Evolutionary conservation across 177 flowering plant species (phyloP).

Genomic region (Telopea speciosissima): DNA sequence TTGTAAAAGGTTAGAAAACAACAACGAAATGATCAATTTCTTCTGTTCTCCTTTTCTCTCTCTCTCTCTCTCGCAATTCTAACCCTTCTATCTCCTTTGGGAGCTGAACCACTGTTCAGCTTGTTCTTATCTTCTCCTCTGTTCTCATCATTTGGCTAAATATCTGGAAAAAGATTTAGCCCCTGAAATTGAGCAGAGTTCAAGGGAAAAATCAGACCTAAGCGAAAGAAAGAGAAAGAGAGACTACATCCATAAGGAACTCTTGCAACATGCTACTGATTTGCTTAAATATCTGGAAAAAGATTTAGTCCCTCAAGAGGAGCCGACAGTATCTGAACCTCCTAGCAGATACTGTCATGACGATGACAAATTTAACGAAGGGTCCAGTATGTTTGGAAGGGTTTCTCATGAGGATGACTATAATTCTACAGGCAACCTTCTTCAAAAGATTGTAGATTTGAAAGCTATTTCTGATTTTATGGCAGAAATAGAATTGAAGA

Average conservation of each 20-base stretch:
- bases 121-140: too few relatives aligned
- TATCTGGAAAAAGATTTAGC: too few relatives aligned
- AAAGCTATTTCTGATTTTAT: slow-evolving; percentile 13
- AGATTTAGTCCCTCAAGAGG: slow-evolving; percentile 29
- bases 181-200: too few relatives aligned
- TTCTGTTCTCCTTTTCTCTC: too few relatives aligned
- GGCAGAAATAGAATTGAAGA: slow-evolving; percentile 52
- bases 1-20: too few relatives aligned
- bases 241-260: slow-evolving; percentile 47
- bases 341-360: slow-evolving; percentile 16
- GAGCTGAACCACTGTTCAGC: too few relatives aligned
- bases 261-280: slow-evolving; percentile 72
- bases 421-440: slow-evolving; percentile 50
- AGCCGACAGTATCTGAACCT: slow-evolving; percentile 27
- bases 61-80: too few relatives aligned
- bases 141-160: too few relatives aligned
- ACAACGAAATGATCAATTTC: too few relatives aligned
- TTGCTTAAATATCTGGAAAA: slow-evolving; percentile 51
- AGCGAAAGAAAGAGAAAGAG: slow-evolving; percentile 61
- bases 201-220: slow-evolving; percentile 47
- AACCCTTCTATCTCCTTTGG: too few relatives aligned
- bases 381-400: slow-evolving; percentile 69
- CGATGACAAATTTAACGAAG: slow-evolving; percentile 45
- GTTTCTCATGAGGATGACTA: slow-evolving; percentile 91
- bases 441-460: slow-evolving; percentile 65